phyloP scores from a whole-genome alignment of 768 basidiomycete genomes.

The Tricholoma sp. region DNA sequence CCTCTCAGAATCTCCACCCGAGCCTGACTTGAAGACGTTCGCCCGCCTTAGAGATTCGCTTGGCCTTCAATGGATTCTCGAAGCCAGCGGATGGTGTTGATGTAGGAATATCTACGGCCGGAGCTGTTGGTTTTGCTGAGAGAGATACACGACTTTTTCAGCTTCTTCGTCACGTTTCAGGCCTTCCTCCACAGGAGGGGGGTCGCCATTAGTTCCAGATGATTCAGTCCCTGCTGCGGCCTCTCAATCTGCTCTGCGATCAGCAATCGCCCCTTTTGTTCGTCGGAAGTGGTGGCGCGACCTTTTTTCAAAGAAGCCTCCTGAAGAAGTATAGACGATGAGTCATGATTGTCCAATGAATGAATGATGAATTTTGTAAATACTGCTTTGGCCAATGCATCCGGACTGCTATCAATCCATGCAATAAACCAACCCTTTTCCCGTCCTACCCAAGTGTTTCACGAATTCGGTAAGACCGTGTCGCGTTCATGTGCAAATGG shows the following conservation, averaged over 20 bases:
- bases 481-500: conserved; percentile 98
- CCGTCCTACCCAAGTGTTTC: conserved; percentile 81
- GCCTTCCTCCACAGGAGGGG: conserved; percentile 48
- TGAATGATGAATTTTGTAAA: conserved; percentile 18
- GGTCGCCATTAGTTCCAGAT: conserved; percentile 26
- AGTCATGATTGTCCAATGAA: neutral
- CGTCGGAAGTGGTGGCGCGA: conserved; percentile 84
- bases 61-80: conserved; percentile 65
- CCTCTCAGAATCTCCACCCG: conserved; percentile 29
- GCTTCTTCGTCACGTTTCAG: conserved; percentile 67
- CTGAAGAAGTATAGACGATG: conserved; percentile 24
- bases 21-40: conserved; percentile 64
- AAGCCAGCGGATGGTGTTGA: conserved; percentile 36
- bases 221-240: conserved; percentile 50
- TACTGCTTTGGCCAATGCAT: conserved; percentile 87
- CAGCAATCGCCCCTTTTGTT: conserved; percentile 85
- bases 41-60: conserved; percentile 70
- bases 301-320: conserved; percentile 91
- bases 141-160: conserved; percentile 77
- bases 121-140: conserved; percentile 45
- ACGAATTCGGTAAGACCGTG: conserved; percentile 94
- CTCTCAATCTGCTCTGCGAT: conserved; percentile 94
- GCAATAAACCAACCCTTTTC: conserved; percentile 98
- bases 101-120: conserved; percentile 21
- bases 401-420: conserved; percentile 97